phyloP scores from a whole-genome alignment of 2,329 filamentous ascomycete species.

The Arthrinium puccinioides region DNA sequence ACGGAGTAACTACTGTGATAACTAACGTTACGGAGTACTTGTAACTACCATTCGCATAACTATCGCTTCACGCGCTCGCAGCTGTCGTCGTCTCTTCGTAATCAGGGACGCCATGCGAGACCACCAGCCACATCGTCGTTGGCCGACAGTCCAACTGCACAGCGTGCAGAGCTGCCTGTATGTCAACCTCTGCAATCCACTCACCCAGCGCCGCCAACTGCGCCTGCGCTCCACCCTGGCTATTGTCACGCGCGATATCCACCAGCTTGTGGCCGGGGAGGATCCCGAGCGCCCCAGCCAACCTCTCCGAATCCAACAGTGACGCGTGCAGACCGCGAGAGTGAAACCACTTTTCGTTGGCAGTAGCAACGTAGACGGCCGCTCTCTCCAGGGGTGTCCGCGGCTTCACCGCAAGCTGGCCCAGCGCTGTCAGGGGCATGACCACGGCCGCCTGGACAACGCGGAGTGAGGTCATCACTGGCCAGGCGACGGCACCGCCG shows the following conservation, averaged over 20 bases:
- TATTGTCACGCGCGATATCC: slow-evolving; percentile 23
- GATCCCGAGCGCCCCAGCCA: slow-evolving; percentile 8
- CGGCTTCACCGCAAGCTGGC: slow-evolving; percentile 28
- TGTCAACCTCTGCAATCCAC: slow-evolving; percentile 21
- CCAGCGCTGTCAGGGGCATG: slow-evolving; percentile 26
- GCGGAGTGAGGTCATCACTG: slow-evolving; percentile 28
- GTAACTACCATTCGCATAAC: too few species aligned
- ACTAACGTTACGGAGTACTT: too few species aligned
- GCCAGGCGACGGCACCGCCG: slow-evolving; percentile 29
- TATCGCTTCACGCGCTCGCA: too few species aligned
- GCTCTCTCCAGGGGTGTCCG: slow-evolving; percentile 34
- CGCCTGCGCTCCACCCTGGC: slow-evolving; percentile 7
- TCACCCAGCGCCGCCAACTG: slow-evolving; percentile 11
- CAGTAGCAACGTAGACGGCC: slow-evolving; percentile 31
- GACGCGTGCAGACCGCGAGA: slow-evolving; percentile 28
- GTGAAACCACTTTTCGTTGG: slow-evolving; percentile 35
- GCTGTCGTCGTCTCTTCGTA: background rate
- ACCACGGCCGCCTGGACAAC: slow-evolving; percentile 24
- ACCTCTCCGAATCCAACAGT: slow-evolving; percentile 24
- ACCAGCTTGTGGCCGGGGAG: slow-evolving; percentile 30
- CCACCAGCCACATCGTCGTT: slow-evolving; percentile 28
- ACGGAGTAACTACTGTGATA: too few species aligned
- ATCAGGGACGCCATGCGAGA: slow-evolving; percentile 8
- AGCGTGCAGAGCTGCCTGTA: slow-evolving; percentile 7
- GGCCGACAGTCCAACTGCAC: slow-evolving; percentile 9